Evolutionary conservation across 2,329 filamentous ascomycete genomes (phyloP).

Genomic region (Diaporthe vaccinii): DNA sequence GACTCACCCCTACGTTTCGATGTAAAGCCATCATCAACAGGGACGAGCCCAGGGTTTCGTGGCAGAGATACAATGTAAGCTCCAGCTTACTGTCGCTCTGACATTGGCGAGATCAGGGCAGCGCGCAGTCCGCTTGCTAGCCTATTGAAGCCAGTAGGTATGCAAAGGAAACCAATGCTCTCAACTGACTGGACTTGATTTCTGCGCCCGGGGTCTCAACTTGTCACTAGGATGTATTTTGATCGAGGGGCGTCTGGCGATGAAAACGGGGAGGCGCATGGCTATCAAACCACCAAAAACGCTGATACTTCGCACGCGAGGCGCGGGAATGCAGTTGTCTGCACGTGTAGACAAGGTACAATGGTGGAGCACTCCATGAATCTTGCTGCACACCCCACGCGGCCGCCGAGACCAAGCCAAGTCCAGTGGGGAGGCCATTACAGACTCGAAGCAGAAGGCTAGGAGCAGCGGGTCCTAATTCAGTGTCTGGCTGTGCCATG

Average conservation of each 20-base stretch:
- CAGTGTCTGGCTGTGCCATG: not conserved
- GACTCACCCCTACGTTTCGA: not conserved
- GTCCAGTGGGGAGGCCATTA: not conserved
- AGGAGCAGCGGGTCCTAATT: not conserved
- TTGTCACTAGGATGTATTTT: constrained; percentile 33
- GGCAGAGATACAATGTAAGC: not conserved
- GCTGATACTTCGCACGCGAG: constrained; percentile 9
- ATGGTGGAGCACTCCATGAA: constrained; percentile 3
- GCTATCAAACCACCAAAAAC: not conserved
- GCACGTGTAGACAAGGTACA: constrained; percentile 25
- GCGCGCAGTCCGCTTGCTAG: constrained; percentile 1
- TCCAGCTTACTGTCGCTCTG: not conserved
- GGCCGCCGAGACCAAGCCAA: constrained; percentile 5
- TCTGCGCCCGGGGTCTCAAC: not conserved
- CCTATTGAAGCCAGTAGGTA: not conserved
- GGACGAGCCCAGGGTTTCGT: not conserved
- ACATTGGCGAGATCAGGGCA: not conserved
- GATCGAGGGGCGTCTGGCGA: constrained; percentile 1
- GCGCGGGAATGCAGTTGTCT: constrained; percentile 30
- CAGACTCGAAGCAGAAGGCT: not conserved
- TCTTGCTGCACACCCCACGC: constrained; percentile 22
- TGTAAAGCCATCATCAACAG: not conserved
- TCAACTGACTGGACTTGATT: not conserved
- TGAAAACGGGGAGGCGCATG: constrained; percentile 2
- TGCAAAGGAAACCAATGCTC: not conserved